Base-by-base conservation (phyloP, 1,284 basidiomycete genomes). In the Entoloma clypeatum region DNA sequence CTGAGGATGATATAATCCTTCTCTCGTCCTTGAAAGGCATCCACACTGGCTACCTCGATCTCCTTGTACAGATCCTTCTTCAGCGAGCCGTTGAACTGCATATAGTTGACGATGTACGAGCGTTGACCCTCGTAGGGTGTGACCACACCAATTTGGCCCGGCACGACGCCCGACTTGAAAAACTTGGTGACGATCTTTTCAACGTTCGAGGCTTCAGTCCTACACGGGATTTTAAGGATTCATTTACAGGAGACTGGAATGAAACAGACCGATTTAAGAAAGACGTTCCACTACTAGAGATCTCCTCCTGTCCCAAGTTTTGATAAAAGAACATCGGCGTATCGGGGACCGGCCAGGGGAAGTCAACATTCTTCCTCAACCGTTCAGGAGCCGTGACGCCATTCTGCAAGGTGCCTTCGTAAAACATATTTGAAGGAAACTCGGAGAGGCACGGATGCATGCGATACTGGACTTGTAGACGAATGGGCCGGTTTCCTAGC, bases 251-350 rank as follows among this genome's bases (percentile, higher is more conserved):
- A 36, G 7, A 19, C 35, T 18, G 43, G 44, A 44, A 35, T 41
- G 37, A 50, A 48, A 41, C 69, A 35, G 43, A 81, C 85, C 86
- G 81, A 64, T 99, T 99, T 55, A 99, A 75, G 78, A 97, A 99
- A 6, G 95, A 98, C 0, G 96, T 99, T 35, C 96, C 96, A 59
- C 91, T 95, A 43, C 90, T 92, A 17, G 94, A 98, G 50, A 99
- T 99, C 64, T 99, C 96, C 62, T 99, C 96, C 55, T 98, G 96
- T 0, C 96, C 96, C 33, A 99, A 66, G 60, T 99, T 99, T 73
- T 98, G 94, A 68, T 98, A 97, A 73, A 99, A 99, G 74, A 98
- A 96, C 95, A 99, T 99, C 13, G 96, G 96, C 5, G 92, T 93
- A 54, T 93, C 91, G n/a, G 90, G 86, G 23, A 92, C 81, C 3